A percentile compares a stretch with the other conserved stretches of the same genome.
phyloP scores from a whole-genome alignment of 192 early-diverging fungal species.

The Dissophora ornata region DNA sequence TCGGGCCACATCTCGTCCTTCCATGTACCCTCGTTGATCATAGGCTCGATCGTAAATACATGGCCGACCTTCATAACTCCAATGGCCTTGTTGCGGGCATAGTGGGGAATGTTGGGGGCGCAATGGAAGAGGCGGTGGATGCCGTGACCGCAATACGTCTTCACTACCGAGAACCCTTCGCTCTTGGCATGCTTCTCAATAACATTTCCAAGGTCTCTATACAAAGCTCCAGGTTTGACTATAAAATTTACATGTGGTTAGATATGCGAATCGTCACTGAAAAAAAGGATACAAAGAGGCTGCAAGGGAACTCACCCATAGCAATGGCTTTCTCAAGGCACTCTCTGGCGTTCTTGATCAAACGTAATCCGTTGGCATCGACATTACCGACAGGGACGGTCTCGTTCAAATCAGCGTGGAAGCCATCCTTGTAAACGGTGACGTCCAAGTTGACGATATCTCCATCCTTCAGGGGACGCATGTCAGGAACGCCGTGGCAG shows the following conservation, averaged over 20 bases:
- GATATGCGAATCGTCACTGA: too few species aligned
- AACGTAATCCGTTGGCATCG: slow-evolving; percentile 73
- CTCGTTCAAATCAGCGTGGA: slow-evolving; percentile 95
- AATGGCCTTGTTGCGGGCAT: slow-evolving; percentile 92
- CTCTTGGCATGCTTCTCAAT: slow-evolving; percentile 89
- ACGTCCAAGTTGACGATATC: slow-evolving; percentile 98
- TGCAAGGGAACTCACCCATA: slow-evolving; percentile 79
- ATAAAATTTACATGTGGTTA: slow-evolving; percentile 1
- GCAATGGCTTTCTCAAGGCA: slow-evolving; percentile 95
- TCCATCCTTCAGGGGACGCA: slow-evolving; percentile 91
- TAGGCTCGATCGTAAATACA: slow-evolving; percentile 99
- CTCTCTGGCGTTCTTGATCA: slow-evolving; percentile 85
- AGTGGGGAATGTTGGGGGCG: slow-evolving; percentile 93
- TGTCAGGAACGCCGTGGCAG: slow-evolving; percentile 98
- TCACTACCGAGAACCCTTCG: slow-evolving; percentile 92
- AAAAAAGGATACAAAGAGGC: too few species aligned
- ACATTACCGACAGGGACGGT: slow-evolving; percentile 94
- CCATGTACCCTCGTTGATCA: slow-evolving; percentile 92
- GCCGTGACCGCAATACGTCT: slow-evolving; percentile 94
- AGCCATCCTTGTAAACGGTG: slow-evolving; percentile 87
- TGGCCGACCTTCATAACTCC: slow-evolving; percentile 97
- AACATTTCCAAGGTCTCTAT: slow-evolving; percentile 91
- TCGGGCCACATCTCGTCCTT: slow-evolving; percentile 80
- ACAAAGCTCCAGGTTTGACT: slow-evolving; percentile 92
- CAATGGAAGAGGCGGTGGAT: slow-evolving; percentile 89